Conservation (phyloP, 2,329 filamentous ascomycete species). For the Hypoxylon sp. region DNA sequence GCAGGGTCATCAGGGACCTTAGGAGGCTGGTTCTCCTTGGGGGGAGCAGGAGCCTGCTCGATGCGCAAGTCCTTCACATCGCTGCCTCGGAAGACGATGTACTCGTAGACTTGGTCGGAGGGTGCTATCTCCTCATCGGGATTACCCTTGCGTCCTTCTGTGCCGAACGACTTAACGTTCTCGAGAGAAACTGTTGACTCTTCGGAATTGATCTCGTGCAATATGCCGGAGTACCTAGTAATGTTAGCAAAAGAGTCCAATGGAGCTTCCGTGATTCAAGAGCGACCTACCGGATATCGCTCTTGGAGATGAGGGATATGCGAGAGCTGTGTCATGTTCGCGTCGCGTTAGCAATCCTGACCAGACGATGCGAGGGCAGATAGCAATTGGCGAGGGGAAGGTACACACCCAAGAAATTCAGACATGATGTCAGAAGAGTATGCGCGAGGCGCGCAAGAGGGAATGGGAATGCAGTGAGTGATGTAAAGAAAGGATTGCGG, state of each 20-base stretch:
- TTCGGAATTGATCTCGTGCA: slow-evolving; percentile 98
- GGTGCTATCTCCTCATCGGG: slow-evolving; percentile 86
- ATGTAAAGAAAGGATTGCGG: slow-evolving; percentile 8
- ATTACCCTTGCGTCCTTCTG: slow-evolving; percentile 86
- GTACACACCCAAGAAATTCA: slow-evolving; percentile 71
- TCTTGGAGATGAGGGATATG: slow-evolving; percentile 97
- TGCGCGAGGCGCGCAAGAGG: slow-evolving; percentile 49
- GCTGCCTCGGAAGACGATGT: slow-evolving; percentile 97
- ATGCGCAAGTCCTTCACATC: slow-evolving; percentile 99
- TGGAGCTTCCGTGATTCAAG: slow-evolving; percentile 30
- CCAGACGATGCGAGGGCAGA: background rate
- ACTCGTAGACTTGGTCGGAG: slow-evolving; percentile 93
- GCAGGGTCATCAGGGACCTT: slow-evolving; percentile 94
- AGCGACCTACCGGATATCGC: slow-evolving; percentile 86
- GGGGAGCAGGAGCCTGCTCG: slow-evolving; percentile 82
- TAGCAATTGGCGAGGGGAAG: slow-evolving; percentile 21
- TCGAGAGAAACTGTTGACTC: slow-evolving; percentile 97
- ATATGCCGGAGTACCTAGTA: slow-evolving; percentile 89
- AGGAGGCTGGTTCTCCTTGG: slow-evolving; percentile 81
- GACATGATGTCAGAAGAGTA: slow-evolving; percentile 61
- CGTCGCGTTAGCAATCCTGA: slow-evolving; percentile 40
- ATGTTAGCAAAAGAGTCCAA: slow-evolving; percentile 54
- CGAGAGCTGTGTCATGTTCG: slow-evolving; percentile 73
- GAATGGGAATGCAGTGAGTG: slow-evolving; percentile 34
- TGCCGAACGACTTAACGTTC: slow-evolving; percentile 94